Evolutionary conservation across 345 rosid species (phyloP).

Genomic region (Gossypium sturtianum): DNA sequence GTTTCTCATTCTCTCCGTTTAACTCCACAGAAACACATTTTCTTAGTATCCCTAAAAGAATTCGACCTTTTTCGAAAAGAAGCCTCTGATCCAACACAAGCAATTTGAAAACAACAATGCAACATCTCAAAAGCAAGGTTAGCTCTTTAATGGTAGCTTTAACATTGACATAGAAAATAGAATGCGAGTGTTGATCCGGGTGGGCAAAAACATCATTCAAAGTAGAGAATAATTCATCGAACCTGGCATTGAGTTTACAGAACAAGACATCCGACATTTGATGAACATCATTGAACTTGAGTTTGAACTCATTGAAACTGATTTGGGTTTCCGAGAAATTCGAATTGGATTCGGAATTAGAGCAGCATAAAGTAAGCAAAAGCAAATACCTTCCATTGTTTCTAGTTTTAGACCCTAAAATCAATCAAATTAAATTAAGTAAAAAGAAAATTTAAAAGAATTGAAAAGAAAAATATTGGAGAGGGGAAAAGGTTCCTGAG

Average conservation of each 20-base stretch:
- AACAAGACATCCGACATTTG: conserved; percentile 40
- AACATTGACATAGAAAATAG: neutral
- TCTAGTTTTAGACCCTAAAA: conserved; percentile 38
- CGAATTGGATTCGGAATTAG: conserved; percentile 18
- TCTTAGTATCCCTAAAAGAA: conserved; percentile 37
- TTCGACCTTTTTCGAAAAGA: conserved; percentile 29
- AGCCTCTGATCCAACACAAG: conserved; percentile 23
- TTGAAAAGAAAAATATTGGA: neutral
- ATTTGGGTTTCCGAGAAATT: neutral
- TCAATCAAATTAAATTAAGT: neutral
- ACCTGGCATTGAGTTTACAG: conserved; percentile 30
- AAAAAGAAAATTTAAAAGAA: too few species aligned
- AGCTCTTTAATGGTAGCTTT: conserved; percentile 32
- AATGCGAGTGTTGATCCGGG: neutral
- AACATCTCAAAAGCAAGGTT: neutral
- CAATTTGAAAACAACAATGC: conserved; percentile 1
- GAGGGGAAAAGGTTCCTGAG: conserved; percentile 5
- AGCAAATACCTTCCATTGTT: conserved; percentile 28
- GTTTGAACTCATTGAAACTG: conserved; percentile 13
- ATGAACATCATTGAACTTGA: conserved; percentile 27
- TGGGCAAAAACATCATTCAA: conserved; percentile 15
- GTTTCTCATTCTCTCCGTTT: too few species aligned
- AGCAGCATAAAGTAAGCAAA: conserved; percentile 21
- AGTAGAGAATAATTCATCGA: conserved; percentile 27
- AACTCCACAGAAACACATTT: conserved; percentile 23